phyloP scores from a whole-genome alignment of 345 rosid species.

The Iberis pinnata region DNA sequence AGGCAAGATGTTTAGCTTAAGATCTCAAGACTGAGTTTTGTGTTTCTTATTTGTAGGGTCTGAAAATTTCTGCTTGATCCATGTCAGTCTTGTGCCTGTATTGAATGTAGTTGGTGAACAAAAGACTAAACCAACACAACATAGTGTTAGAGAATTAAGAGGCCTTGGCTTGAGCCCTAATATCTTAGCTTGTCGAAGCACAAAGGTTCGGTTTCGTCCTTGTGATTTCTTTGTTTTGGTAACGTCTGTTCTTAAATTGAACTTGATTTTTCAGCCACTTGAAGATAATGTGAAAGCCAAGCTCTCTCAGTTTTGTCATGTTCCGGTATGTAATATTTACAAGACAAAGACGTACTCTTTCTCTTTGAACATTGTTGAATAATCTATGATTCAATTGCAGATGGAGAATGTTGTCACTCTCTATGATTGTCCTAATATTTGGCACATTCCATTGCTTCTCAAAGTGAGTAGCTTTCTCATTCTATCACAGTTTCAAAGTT shows the following conservation, averaged over 20 bases:
- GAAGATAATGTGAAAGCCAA: conserved; percentile 75
- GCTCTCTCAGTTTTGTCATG: conserved; percentile 90
- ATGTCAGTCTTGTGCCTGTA: conserved; percentile 98
- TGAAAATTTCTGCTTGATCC: conserved; percentile 89
- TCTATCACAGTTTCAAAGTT: neutral
- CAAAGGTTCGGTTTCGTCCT: conserved; percentile 41
- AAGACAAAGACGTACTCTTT: neutral
- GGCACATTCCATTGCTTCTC: conserved; percentile 90
- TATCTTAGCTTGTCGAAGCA: conserved; percentile 89
- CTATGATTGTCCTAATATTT: conserved; percentile 87
- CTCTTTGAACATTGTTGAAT: conserved; percentile 2
- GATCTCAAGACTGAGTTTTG: conserved; percentile 10
- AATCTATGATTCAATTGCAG: conserved; percentile 35
- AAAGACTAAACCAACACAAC: conserved; percentile 99
- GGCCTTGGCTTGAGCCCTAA: conserved; percentile 85
- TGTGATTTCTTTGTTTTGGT: neutral
- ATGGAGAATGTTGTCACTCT: conserved; percentile 68
- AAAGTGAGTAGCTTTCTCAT: conserved; percentile 45
- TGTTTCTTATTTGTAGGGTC: conserved; percentile 38
- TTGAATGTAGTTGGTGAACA: conserved; percentile 95
- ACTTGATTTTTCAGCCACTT: conserved; percentile 53
- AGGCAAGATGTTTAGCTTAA: neutral
- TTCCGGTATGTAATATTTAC: conserved; percentile 44
- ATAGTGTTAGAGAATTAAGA: conserved; percentile 77
- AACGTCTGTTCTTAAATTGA: neutral